These are phyloP conservation scores for Solanum appendiculatum DNA, from an alignment of 257 asterid species.

Conservation along the genomic window DNA sequence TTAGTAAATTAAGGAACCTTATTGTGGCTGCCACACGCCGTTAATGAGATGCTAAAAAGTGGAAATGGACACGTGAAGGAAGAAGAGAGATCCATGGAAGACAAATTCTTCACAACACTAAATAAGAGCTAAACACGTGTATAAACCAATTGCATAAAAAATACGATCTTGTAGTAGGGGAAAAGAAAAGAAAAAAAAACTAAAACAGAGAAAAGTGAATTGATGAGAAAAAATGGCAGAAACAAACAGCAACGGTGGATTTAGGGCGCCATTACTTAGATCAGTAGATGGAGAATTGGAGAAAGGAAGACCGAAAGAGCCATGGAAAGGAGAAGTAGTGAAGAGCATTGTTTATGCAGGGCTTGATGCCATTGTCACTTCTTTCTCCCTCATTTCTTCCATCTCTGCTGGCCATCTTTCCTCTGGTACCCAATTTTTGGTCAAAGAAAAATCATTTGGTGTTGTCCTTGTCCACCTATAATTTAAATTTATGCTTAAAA, in stretches of 20 bases:
- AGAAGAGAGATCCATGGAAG: not conserved
- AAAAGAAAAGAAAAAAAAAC: too few relatives aligned
- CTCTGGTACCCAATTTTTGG: constrained; percentile 26
- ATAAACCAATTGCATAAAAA: not conserved
- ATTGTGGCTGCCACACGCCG: not conserved
- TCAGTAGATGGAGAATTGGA: not conserved
- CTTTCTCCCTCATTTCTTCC: constrained; percentile 68
- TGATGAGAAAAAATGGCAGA: constrained; percentile 20
- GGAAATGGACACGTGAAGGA: not conserved
- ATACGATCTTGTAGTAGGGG: not conserved
- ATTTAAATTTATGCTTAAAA: too few relatives aligned
- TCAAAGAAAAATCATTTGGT: not conserved
- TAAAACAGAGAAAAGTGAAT: not conserved
- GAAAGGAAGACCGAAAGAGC: constrained; percentile 47
- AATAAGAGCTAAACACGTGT: not conserved
- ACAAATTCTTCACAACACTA: not conserved
- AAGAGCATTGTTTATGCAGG: constrained; percentile 71
- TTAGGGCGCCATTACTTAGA: constrained; percentile 10
- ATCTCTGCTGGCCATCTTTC: constrained; percentile 76
- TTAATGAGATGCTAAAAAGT: not conserved
- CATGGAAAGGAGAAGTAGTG: constrained; percentile 61
- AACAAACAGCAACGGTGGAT: not conserved
- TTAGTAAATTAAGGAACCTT: not conserved
- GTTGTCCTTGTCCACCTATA: too few relatives aligned
- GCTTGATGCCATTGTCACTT: constrained; percentile 57